Percentiles rank a stretch among this genome's conserved stretches.
Conservation (phyloP, 2,329 filamentous ascomycete genomes). For the Colletotrichum echinochloae region DNA sequence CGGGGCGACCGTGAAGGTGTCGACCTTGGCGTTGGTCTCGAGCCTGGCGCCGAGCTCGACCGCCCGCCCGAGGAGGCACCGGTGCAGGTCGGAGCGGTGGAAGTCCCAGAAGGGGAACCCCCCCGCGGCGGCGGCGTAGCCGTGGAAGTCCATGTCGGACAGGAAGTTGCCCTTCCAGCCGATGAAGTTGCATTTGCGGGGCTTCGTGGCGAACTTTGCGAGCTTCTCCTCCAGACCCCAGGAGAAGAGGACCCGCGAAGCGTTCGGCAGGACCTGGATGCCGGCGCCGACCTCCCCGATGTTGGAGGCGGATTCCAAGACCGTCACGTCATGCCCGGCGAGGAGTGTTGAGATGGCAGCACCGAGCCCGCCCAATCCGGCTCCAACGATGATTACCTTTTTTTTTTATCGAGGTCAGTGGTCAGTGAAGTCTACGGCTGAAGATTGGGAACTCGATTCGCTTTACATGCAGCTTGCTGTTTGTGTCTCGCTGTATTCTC, state of each 20-base stretch:
- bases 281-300: conserved; percentile 42
- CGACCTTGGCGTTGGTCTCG: conserved; percentile 28
- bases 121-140: conserved; percentile 34
- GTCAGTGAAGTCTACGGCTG: neutral
- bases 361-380: conserved; percentile 39
- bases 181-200: conserved; percentile 35
- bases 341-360: conserved; percentile 34
- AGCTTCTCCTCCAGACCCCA: conserved; percentile 41
- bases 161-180: conserved; percentile 41
- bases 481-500: conserved; percentile 12
- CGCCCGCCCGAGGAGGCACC: conserved; percentile 32
- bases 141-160: conserved; percentile 37
- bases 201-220: conserved; percentile 40
- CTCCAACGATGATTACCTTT: conserved; percentile 39
- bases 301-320: conserved; percentile 34
- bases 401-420: neutral
- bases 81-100: conserved; percentile 42
- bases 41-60: conserved; percentile 35
- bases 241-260: conserved; percentile 34
- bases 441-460: neutral
- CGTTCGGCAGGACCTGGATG: conserved; percentile 41
- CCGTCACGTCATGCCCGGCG: conserved; percentile 37
- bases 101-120: conserved; percentile 40
- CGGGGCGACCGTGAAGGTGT: conserved; percentile 31
- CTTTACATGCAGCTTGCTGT: conserved; percentile 27